Conservation (phyloP, 176 grass and related monocot genomes). For the Triticum dicoccoides region DNA sequence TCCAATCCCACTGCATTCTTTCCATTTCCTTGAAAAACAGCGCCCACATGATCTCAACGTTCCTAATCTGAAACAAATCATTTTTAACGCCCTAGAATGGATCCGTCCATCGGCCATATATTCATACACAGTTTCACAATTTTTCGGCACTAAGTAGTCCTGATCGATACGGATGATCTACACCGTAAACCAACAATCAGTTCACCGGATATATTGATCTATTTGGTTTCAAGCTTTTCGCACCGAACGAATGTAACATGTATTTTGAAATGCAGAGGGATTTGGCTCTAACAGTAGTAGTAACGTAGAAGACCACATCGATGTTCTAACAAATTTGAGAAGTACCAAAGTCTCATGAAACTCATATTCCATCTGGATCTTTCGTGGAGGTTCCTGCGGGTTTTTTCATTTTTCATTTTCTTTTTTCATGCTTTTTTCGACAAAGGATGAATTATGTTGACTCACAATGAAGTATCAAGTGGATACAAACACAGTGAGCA, state of each 20-base stretch:
- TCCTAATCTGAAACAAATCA: conserved; percentile 14
- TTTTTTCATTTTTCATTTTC: too few species aligned
- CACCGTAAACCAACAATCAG: background rate
- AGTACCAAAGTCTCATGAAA: too few species aligned
- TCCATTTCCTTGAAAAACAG: background rate
- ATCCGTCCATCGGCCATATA: background rate
- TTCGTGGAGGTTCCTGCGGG: too few species aligned
- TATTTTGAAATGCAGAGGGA: background rate
- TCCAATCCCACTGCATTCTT: background rate
- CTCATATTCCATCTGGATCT: too few species aligned
- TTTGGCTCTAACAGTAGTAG: too few species aligned
- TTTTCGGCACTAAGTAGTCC: background rate
- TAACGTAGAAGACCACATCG: too few species aligned
- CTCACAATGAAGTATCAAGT: too few species aligned
- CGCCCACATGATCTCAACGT: conserved; percentile 19
- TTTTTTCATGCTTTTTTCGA: too few species aligned
- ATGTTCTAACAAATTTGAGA: too few species aligned
- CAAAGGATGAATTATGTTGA: too few species aligned
- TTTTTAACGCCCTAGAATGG: background rate
- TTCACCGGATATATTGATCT: background rate
- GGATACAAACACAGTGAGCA: too few species aligned
- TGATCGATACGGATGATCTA: background rate
- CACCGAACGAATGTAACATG: background rate
- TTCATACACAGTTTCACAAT: background rate
- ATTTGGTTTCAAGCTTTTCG: background rate